Evolutionary conservation across 768 basidiomycete genomes (phyloP), one percentile per base, ranked within the genome.

Genomic region (Tulasnella sp.): DNA sequence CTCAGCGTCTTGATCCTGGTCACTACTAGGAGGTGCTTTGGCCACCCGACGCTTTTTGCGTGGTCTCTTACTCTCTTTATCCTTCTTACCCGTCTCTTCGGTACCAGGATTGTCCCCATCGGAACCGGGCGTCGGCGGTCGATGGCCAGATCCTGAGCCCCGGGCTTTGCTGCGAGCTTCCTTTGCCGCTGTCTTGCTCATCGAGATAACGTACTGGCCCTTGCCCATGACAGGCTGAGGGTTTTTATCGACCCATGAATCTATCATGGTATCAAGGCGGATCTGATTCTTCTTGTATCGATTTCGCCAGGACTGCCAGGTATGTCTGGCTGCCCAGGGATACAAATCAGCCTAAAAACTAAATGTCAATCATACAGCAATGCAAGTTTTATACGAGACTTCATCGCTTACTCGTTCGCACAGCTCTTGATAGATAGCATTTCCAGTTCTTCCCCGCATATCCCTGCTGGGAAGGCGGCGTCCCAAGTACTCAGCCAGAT

Each of bases 281-380:
- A 5, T 25, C n/a, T 58, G 36, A 19, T 69, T 67, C 17, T 34
- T 75, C 12, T 75, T 75, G 29, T 75, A 75, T 7, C 74, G 31
- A 45, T 75, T 75, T 29, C 74, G 5, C 74, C 74, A 75, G 5
- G 74, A 75, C n/a, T 75, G 38, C 74, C 74, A 75, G 34, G 74
- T 9, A 36, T 75, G 74, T 31, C 38, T 36, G 12, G 22, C 39
- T 6, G 74, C 74, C 74, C 74, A 75, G 19, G 74, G 74, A 36
- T 75, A 75, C 9, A 75, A 17, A 36, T 75, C 74, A n/a, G 37
- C 31, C 74, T 75, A 34, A 36, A 42, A 12, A 17, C 19, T 5
- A 25, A 54, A 9, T 54, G 40, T 74, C 29, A 54, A 14, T 34
- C 9, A 36, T 11, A 22, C 25, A 54, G 8, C 12, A 11, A 14